Evolutionary conservation across 495 filamentous ascomycete species (phyloP).

Genomic region (Xylaria longipes): DNA sequence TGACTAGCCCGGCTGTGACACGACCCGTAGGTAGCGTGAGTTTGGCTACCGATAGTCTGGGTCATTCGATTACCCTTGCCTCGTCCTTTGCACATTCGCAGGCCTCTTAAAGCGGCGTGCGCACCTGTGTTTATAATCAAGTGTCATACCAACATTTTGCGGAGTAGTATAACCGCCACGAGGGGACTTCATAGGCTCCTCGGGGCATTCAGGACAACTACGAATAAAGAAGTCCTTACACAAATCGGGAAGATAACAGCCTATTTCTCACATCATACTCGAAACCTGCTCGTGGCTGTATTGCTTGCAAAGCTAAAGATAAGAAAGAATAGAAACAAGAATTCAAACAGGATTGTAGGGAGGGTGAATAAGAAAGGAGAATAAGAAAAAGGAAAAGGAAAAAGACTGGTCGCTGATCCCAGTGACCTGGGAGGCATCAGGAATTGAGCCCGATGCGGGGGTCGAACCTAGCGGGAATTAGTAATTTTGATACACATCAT

Average conservation of each 20-base stretch:
- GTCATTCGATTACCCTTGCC: neutral
- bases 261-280: neutral
- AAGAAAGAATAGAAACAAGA: neutral
- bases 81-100: neutral
- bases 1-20: neutral
- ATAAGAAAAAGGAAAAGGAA: neutral
- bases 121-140: neutral
- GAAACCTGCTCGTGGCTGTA: neutral
- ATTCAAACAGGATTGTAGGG: neutral
- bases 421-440: conserved; percentile 35
- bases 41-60: conserved; percentile 18
- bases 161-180: neutral
- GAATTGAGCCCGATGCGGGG: conserved; percentile 51
- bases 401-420: neutral
- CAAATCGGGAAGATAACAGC: neutral
- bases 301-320: neutral
- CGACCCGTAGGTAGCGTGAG: neutral
- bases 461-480: conserved; percentile 39
- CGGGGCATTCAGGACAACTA: neutral
- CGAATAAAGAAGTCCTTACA: neutral
- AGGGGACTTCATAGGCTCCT: neutral
- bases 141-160: neutral
- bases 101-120: neutral
- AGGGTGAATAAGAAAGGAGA: neutral
- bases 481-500: neutral